Percentiles rank a stretch among this genome's conserved stretches.
These are phyloP conservation scores for Ajuga chamaepitys DNA, from an alignment of 257 asterid genomes.

Conservation along the genomic window DNA sequence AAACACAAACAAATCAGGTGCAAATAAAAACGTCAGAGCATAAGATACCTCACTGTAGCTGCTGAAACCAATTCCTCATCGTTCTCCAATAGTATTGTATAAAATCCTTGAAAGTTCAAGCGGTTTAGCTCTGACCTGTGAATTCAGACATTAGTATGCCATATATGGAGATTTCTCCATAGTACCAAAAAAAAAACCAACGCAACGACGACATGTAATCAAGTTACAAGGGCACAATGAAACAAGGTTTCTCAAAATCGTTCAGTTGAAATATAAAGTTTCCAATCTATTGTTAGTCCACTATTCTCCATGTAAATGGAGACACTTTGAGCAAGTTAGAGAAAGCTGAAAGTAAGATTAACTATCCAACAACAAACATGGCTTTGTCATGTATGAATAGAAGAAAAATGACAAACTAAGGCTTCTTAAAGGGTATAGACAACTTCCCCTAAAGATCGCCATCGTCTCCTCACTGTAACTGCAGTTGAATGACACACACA, in stretches of 20 bases:
- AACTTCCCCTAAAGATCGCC: too few relatives aligned
- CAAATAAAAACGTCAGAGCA: constrained; percentile 5
- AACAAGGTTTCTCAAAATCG: not conserved
- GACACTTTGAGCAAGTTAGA: too few relatives aligned
- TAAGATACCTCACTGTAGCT: constrained; percentile 68
- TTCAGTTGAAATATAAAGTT: not conserved
- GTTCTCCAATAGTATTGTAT: constrained; percentile 67
- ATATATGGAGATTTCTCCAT: not conserved
- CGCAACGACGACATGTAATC: not conserved
- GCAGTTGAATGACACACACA: not conserved
- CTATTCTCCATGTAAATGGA: not conserved
- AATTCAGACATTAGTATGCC: constrained; percentile 6
- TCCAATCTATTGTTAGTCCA: not conserved
- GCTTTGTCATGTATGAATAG: too few relatives aligned
- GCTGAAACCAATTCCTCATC: constrained; percentile 62
- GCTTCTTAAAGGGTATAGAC: too few relatives aligned
- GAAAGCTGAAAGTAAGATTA: too few relatives aligned
- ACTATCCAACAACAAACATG: too few relatives aligned
- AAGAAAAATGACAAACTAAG: too few relatives aligned
- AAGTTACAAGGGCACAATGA: not conserved
- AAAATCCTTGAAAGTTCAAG: constrained; percentile 78
- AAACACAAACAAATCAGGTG: constrained; percentile 1
- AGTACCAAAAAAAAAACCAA: not conserved
- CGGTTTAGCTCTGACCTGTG: constrained; percentile 80
- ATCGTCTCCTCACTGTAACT: too few relatives aligned